Percentiles rank a stretch among this genome's conserved stretches.
phyloP scores from a whole-genome alignment of 2,329 filamentous ascomycete genomes.

The Trichophyton simii region DNA sequence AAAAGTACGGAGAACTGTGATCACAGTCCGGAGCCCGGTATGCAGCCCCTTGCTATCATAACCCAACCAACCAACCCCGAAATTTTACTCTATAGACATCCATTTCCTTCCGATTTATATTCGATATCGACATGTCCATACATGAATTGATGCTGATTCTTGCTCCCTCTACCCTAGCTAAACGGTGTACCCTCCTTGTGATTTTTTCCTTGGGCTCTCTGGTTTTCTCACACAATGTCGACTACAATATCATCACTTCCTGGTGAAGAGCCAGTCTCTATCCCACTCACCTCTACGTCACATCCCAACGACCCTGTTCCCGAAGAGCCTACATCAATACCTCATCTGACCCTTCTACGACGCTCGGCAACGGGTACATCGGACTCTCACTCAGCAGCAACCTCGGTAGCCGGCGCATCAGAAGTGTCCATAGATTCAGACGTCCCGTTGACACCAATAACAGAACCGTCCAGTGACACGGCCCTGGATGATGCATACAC shows the following conservation, averaged over 20 bases:
- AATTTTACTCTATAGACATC: background rate
- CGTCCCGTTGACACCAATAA: constrained; percentile 29
- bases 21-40: background rate
- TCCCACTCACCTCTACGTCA: constrained; percentile 30
- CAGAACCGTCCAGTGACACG: constrained; percentile 25
- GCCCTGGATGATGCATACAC: constrained; percentile 18
- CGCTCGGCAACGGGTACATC: constrained; percentile 18
- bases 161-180: background rate
- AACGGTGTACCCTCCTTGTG: background rate
- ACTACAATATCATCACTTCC: background rate
- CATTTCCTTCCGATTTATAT: background rate
- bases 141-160: background rate
- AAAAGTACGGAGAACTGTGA: background rate
- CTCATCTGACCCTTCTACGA: constrained; percentile 26
- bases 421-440: constrained; percentile 24
- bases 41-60: background rate
- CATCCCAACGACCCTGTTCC: constrained; percentile 38
- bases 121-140: background rate
- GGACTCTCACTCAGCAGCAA: constrained; percentile 21
- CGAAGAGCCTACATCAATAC: constrained; percentile 32
- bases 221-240: background rate
- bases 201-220: no score
- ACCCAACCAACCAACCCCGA: background rate
- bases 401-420: constrained; percentile 20
- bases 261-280: background rate